Percentiles rank a stretch among this genome's conserved stretches.
Conservation (phyloP, 2,329 filamentous ascomycete genomes). For the Thielaviopsis populi region DNA sequence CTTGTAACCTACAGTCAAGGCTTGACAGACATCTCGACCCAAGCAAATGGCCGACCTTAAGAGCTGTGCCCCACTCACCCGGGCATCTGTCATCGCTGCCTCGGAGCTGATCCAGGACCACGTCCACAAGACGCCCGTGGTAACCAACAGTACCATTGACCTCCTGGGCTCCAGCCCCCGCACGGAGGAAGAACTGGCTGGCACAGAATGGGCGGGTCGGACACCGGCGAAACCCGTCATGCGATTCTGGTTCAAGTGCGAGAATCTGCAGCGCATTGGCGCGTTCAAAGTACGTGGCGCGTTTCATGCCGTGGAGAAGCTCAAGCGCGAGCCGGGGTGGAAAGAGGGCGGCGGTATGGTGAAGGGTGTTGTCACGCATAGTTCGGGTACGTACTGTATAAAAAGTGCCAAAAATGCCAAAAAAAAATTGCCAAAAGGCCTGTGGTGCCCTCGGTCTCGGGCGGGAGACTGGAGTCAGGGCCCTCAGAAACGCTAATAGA, state of each 20-base stretch:
- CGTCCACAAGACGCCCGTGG: slow-evolving; percentile 70
- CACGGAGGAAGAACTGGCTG: slow-evolving; percentile 34
- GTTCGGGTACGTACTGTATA: slow-evolving; percentile 47
- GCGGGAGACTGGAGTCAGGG: too few relatives aligned
- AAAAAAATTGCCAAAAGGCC: too few relatives aligned
- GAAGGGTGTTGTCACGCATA: slow-evolving; percentile 77
- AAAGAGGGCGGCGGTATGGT: slow-evolving; percentile 42
- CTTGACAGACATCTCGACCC: background rate
- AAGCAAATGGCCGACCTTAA: slow-evolving; percentile 37
- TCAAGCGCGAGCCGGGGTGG: slow-evolving; percentile 48
- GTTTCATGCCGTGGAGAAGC: slow-evolving; percentile 64
- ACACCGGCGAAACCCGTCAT: slow-evolving; percentile 52
- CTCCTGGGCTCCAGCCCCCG: slow-evolving; percentile 59
- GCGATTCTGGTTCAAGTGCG: slow-evolving; percentile 83
- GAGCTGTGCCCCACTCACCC: slow-evolving; percentile 50
- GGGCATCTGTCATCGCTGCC: slow-evolving; percentile 55
- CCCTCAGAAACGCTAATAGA: background rate
- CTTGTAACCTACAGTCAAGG: background rate
- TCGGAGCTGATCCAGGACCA: slow-evolving; percentile 57
- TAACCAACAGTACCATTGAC: slow-evolving; percentile 64
- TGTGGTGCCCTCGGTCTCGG: too few relatives aligned
- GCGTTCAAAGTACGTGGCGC: slow-evolving; percentile 88
- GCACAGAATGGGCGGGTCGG: slow-evolving; percentile 40
- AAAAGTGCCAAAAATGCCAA: background rate
- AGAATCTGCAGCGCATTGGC: slow-evolving; percentile 80